phyloP scores from a whole-genome alignment of 116 monocot species.

The Trichopus zeylanicus region DNA sequence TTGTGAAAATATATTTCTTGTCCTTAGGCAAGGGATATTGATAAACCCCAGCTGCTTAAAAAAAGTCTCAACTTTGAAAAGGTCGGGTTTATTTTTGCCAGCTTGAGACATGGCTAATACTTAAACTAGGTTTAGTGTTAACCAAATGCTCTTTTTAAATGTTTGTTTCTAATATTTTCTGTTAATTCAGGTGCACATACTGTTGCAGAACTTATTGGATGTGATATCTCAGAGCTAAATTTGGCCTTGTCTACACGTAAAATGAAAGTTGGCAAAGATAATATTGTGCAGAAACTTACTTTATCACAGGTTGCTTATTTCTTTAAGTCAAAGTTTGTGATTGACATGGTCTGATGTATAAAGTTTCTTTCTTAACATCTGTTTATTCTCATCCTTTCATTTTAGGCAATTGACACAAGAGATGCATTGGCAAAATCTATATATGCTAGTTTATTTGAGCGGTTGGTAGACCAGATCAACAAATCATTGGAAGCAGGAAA shows the following conservation, averaged over 20 bases:
- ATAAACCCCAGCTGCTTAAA: no score
- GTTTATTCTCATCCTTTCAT: not conserved
- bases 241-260: conserved; percentile 55
- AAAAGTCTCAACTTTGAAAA: no score
- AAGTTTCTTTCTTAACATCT: not conserved
- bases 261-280: conserved; percentile 67
- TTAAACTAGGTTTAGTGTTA: no score
- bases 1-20: no score
- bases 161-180: not conserved
- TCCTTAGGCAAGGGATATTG: no score
- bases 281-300: conserved; percentile 74
- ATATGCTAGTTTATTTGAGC: conserved; percentile 71
- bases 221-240: conserved; percentile 33
- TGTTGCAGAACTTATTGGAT: conserved; percentile 63
- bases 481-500: conserved; percentile 61
- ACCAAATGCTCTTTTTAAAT: not conserved
- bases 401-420: conserved; percentile 72
- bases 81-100: no score
- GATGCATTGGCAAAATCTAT: conserved; percentile 77
- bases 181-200: conserved; percentile 35
- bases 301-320: conserved; percentile 65
- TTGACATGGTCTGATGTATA: not conserved
- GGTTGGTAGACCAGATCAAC: conserved; percentile 79
- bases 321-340: not conserved
- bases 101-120: no score